Evolutionary conservation across 2,329 filamentous ascomycete species (phyloP).

Genomic region (Colletotrichum camelliae): DNA sequence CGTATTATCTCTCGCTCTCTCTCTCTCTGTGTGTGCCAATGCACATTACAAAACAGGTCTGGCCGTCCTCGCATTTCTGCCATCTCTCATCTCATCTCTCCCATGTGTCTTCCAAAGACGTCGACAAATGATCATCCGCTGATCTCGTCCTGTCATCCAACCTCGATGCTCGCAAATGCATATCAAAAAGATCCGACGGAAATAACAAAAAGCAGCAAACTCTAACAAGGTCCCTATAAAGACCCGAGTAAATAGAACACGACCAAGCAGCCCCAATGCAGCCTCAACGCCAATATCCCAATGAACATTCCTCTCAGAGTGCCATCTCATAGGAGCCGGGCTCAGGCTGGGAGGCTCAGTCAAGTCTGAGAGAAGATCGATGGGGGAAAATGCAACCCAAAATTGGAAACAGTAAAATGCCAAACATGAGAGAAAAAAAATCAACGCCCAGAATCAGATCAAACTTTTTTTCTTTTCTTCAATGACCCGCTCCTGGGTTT

Average conservation of each 20-base stretch:
- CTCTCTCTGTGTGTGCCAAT: not conserved
- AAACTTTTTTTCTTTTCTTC: slow-evolving; percentile 21
- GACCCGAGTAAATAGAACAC: not conserved
- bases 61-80: not conserved
- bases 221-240: slow-evolving; percentile 1
- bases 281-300: slow-evolving; percentile 15
- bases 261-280: slow-evolving; percentile 16
- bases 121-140: not conserved
- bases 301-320: not conserved
- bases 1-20: slow-evolving; percentile 1
- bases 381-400: not conserved
- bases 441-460: slow-evolving; percentile 9
- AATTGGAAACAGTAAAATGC: slow-evolving; percentile 1
- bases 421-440: not conserved
- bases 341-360: not conserved
- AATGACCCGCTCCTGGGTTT: not conserved
- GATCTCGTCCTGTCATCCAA: slow-evolving; percentile 2
- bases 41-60: not conserved
- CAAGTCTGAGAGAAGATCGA: not conserved
- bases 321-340: not conserved
- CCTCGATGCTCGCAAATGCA: slow-evolving; percentile 15
- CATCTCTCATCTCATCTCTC: slow-evolving; percentile 3
- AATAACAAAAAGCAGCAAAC: not conserved
- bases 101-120: slow-evolving; percentile 1
- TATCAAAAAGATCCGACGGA: not conserved